A percentile compares a stretch with the other conserved stretches of the same genome.
Evolutionary conservation across 2,329 filamentous ascomycete genomes (phyloP).

Genomic region (Pseudogymnoascus sp.): DNA sequence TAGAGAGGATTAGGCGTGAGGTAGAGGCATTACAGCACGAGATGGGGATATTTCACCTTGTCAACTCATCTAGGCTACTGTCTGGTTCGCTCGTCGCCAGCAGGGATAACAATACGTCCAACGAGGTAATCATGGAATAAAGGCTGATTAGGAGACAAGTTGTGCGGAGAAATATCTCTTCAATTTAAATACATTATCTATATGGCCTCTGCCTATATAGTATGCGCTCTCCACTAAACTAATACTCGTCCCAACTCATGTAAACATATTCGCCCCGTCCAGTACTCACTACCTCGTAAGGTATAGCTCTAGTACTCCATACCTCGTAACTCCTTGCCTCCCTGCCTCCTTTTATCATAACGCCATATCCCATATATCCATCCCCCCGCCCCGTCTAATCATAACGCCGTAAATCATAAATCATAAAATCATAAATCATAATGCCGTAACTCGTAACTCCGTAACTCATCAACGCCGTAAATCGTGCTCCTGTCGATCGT

Average conservation of each 20-base stretch:
- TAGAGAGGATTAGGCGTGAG: not conserved
- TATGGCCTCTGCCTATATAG: not conserved
- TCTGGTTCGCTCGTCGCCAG: not conserved
- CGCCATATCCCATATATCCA: not conserved
- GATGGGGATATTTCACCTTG: not conserved
- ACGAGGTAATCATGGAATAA: not conserved
- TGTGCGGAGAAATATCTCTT: not conserved
- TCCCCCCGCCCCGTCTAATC: not conserved
- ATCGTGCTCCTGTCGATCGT: constrained; percentile 13
- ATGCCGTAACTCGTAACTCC: constrained; percentile 12
- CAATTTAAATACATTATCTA: not conserved
- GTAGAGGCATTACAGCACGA: not conserved
- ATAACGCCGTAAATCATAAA: not conserved
- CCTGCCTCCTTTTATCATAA: not conserved
- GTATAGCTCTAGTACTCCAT: not conserved
- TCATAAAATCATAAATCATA: constrained; percentile 10
- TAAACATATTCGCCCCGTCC: not conserved
- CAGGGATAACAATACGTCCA: not conserved
- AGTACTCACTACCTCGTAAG: not conserved
- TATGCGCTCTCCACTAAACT: not conserved
- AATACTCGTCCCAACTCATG: not conserved
- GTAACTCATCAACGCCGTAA: constrained; percentile 7
- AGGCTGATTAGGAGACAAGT: not conserved
- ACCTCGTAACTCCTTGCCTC: not conserved
- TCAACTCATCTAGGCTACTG: not conserved